Conservation (phyloP, 768 basidiomycete species). For the Amanita polypyramis region DNA sequence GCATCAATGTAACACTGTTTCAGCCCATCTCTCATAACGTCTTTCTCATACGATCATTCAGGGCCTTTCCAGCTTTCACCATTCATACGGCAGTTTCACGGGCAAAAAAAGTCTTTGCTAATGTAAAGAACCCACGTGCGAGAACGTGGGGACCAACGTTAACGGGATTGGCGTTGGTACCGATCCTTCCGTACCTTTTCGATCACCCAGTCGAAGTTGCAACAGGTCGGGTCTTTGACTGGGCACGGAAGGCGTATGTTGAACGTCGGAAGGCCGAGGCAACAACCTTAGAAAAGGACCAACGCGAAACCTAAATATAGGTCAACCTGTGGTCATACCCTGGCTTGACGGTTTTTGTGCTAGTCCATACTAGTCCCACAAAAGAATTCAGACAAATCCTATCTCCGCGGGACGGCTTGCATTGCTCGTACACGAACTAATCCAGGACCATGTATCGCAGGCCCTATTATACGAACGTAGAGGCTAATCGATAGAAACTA, state of each 20-base stretch:
- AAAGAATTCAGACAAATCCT: too few species aligned
- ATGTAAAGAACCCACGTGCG: constrained; percentile 44
- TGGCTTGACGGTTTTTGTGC: too few species aligned
- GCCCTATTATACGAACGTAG: too few species aligned
- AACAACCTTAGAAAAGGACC: not conserved
- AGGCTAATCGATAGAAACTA: not conserved
- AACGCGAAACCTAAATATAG: not conserved
- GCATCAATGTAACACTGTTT: not conserved
- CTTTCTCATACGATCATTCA: constrained; percentile 17
- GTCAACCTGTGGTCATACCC: not conserved
- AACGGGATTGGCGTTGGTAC: constrained; percentile 66
- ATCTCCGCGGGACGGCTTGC: too few species aligned
- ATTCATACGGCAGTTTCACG: constrained; percentile 77
- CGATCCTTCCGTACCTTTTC: constrained; percentile 63
- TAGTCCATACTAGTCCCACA: too few species aligned
- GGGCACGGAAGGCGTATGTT: constrained; percentile 49
- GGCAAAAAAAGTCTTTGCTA: constrained; percentile 55
- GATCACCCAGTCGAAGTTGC: constrained; percentile 72
- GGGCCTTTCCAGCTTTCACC: constrained; percentile 77
- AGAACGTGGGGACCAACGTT: constrained; percentile 69
- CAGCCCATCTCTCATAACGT: not conserved
- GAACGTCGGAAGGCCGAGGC: constrained; percentile 18
- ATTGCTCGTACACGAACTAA: too few species aligned
- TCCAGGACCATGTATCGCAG: too few species aligned
- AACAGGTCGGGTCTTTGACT: constrained; percentile 60